Conservation (phyloP, 2,329 filamentous ascomycete species). For the Madurella mycetomatis region DNA sequence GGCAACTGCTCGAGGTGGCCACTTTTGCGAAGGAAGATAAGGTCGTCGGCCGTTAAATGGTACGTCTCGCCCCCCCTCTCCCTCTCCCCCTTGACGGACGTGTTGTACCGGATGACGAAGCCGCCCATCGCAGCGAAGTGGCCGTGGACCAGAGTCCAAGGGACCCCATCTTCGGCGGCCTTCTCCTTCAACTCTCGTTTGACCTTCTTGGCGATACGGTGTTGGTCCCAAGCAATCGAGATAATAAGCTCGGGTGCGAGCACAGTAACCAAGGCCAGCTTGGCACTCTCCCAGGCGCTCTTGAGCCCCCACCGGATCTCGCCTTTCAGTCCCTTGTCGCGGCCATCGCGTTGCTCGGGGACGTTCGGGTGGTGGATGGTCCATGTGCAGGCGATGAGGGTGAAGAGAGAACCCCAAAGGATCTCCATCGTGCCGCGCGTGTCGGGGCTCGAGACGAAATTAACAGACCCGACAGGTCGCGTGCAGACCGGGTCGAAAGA, state of each 20-base stretch:
- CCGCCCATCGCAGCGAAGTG: not conserved
- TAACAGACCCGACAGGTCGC: not conserved
- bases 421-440: not conserved
- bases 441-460: conserved; percentile 5
- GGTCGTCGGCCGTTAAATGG: not conserved
- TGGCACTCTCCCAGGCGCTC: not conserved
- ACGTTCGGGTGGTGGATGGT: conserved; percentile 10
- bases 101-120: not conserved
- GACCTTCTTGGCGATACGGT: not conserved
- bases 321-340: not conserved
- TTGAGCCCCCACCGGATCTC: not conserved
- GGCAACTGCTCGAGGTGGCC: not conserved
- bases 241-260: not conserved
- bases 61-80: not conserved
- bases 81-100: too few relatives aligned
- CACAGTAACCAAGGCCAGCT: not conserved
- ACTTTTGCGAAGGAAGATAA: not conserved
- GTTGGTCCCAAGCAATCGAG: not conserved
- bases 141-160: not conserved
- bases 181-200: not conserved
- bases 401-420: conserved; percentile 9
- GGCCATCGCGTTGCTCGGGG: conserved; percentile 3
- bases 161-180: too few relatives aligned
- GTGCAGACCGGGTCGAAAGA: not conserved
- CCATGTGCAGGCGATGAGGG: conserved; percentile 11